Evolutionary conservation across 192 early-diverging fungal genomes (phyloP), one percentile per base, ranked within the genome.

Genomic region (Coemansia sp.): DNA sequence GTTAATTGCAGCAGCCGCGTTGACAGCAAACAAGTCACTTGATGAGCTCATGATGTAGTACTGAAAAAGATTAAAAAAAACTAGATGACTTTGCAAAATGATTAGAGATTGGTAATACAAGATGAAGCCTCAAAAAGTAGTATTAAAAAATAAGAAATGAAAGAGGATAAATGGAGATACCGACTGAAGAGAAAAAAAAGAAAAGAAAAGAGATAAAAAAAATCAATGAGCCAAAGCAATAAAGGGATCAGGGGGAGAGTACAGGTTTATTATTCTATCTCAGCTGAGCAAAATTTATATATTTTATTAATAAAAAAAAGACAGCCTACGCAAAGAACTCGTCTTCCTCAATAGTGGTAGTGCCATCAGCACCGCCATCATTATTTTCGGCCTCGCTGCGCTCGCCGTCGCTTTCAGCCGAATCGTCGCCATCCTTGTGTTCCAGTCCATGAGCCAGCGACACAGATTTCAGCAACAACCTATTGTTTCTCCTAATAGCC

Each of bases 11-110:
- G 78, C 78, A 3, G 78, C 73, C 33, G 78, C 73, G 48, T 81
- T 81, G 33, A 81, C 73, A n/a, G 66, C 78, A 65, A 81, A 81
- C 11, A 81, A 36, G 53, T 81, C 78, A 57, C 68, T 60, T 68
- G 78, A 75, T 72, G 78, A 80, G 55, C 33, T 35, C 55, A 57
- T 57, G 55, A 18, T 57, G 20, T 20, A 56, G 28, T 3, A 56
- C 8, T 56, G 54, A 56, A 57, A 34, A 15, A 57, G 3, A 57
- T 35, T 52, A 52, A 28, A 15, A 34, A 15, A 57, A 52, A 28
- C 22, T 28, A 28, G 22, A 28, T 28, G 22, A 28, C 22, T 28
- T 28, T 28, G 22, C 22, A 28, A 28, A 28, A 28, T 28, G 22
- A 28, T 28, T 28, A 28, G 22, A 28, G 22, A 28, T 28, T 28